Conservation (phyloP, 306 rosid species). For the Pyrus betulifolia region DNA sequence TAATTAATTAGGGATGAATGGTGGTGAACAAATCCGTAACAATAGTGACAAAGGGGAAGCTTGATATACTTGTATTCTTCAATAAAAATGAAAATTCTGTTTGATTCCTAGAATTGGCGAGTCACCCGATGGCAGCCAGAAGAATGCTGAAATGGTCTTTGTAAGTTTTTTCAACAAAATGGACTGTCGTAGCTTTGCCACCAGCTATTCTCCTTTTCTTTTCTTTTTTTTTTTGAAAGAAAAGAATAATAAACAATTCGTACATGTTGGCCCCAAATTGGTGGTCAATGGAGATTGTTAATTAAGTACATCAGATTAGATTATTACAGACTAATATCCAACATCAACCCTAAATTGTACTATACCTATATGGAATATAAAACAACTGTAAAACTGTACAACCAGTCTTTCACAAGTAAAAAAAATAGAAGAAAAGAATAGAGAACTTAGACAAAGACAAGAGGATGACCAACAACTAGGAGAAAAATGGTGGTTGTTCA, state of each 20-base stretch:
- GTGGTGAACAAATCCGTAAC: neutral
- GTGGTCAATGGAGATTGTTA: neutral
- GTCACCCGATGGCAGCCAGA: too few relatives aligned
- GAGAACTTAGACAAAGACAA: neutral
- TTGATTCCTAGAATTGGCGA: too few relatives aligned
- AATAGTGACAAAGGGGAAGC: too few relatives aligned
- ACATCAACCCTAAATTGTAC: too few relatives aligned
- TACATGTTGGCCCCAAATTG: neutral
- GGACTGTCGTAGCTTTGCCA: too few relatives aligned
- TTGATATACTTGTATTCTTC: neutral
- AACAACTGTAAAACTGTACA: neutral
- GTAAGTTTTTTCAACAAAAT: too few relatives aligned
- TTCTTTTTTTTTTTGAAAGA: too few relatives aligned
- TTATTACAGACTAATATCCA: too few relatives aligned
- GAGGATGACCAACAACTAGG: slow-evolving; percentile 1
- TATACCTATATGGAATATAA: too few relatives aligned
- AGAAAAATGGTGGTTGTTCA: slow-evolving; percentile 10
- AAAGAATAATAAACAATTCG: neutral
- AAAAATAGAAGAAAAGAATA: neutral
- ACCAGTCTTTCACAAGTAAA: neutral
- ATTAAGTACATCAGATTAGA: neutral
- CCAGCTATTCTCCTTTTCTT: too few relatives aligned
- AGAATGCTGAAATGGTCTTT: too few relatives aligned
- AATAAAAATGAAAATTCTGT: neutral
- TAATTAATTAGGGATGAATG: neutral